phyloP scores from a whole-genome alignment of 2,329 filamentous ascomycete genomes.

The Plenodomus biglobosus region DNA sequence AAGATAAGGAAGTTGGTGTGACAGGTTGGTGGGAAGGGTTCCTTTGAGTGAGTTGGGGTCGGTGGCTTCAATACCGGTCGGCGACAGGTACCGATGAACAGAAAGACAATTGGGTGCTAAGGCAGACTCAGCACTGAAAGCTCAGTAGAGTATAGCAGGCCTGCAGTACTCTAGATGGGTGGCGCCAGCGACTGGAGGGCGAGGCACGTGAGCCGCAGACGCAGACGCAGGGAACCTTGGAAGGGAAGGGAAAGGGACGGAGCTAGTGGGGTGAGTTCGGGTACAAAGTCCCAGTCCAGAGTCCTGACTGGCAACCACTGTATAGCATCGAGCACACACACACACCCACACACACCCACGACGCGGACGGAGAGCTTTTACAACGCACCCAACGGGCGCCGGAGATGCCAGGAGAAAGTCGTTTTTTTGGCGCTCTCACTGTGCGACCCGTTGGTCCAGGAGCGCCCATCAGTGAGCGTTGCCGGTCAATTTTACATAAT shows the following conservation, averaged over 20 bases:
- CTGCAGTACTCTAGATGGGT: constrained; percentile 12
- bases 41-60: constrained; percentile 13
- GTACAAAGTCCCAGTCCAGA: background rate
- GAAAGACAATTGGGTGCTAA: constrained; percentile 19
- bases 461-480: constrained; percentile 26
- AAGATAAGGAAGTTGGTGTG: constrained; percentile 29
- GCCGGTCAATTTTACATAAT: constrained; percentile 41
- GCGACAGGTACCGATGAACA: constrained; percentile 19
- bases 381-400: constrained; percentile 1
- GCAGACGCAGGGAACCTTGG: constrained; percentile 30
- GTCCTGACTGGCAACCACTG: background rate
- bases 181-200: constrained; percentile 10
- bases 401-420: constrained; percentile 43
- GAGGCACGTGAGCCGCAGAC: constrained; percentile 26
- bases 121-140: constrained; percentile 26
- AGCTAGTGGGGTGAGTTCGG: constrained; percentile 4
- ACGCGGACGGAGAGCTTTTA: background rate
- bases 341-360: background rate
- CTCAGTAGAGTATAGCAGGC: too few relatives aligned
- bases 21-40: constrained; percentile 20
- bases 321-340: too few relatives aligned
- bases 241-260: too few relatives aligned
- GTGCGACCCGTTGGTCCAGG: constrained; percentile 31
- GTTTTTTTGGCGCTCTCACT: constrained; percentile 17
- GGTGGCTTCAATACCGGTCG: constrained; percentile 26